A percentile compares a stretch with the other conserved stretches of the same genome.
These are phyloP conservation scores for Globisporangium canariense DNA, from an alignment of 352 stramenopile genomes.

Conservation along the genomic window DNA sequence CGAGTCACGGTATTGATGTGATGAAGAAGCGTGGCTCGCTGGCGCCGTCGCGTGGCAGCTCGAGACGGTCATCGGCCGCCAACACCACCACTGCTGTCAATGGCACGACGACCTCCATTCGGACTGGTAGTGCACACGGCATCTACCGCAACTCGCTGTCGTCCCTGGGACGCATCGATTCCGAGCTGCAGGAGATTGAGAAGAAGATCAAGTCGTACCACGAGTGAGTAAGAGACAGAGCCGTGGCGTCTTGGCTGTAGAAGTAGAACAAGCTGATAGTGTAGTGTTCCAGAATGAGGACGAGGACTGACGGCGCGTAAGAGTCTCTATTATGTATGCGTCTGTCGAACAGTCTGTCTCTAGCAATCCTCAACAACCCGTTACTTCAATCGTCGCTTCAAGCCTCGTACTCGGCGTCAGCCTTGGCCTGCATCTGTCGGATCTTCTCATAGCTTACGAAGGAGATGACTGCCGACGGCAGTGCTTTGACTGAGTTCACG, in stretches of 20 bases:
- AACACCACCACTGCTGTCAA: slow-evolving; percentile 1
- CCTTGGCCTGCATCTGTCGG: slow-evolving; percentile 41
- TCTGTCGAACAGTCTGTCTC: neutral
- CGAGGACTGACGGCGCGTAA: neutral
- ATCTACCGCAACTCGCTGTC: slow-evolving; percentile 50
- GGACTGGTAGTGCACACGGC: slow-evolving; percentile 21
- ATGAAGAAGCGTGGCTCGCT: slow-evolving; percentile 5
- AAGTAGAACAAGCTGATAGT: slow-evolving; percentile 1
- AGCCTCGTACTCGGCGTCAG: slow-evolving; percentile 27
- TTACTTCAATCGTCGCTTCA: neutral
- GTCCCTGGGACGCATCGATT: slow-evolving; percentile 51
- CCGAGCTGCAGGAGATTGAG: slow-evolving; percentile 70
- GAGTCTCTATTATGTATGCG: slow-evolving; percentile 14
- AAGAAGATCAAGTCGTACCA: slow-evolving; percentile 52
- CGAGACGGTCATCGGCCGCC: neutral
- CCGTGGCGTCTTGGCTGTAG: neutral
- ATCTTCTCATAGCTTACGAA: slow-evolving; percentile 84
- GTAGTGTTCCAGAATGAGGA: neutral
- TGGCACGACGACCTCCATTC: slow-evolving; percentile 1
- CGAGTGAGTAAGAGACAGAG: slow-evolving; percentile 14
- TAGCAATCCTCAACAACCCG: neutral
- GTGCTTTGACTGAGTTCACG: slow-evolving; percentile 65
- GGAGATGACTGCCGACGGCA: slow-evolving; percentile 71
- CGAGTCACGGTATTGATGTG: neutral
- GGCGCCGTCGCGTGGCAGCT: slow-evolving; percentile 2